Base-by-base conservation (phyloP, 225 moss, liverwort and hornwort genomes). In the Straminergon stramineum region DNA sequence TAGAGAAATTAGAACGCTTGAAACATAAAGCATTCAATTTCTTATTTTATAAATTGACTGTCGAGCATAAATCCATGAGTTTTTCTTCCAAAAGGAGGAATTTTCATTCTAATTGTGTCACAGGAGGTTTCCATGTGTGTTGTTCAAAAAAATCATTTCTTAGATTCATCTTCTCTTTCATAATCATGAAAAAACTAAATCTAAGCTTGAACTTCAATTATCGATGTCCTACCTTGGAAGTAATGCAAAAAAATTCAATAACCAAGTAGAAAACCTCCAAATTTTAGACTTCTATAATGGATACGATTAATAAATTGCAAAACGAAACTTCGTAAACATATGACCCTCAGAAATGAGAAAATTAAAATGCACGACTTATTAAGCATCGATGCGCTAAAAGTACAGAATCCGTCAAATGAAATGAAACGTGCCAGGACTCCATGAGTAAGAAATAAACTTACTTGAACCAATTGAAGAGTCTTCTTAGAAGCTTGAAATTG, bases 401-500 rank as follows among this genome's bases (percentile, higher is more conserved):
- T 15, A n/a, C 77, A 64, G 51, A 34, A 68, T 87, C 56, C 31
- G 56, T 84, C 55, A 53, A 19, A 69, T 69, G 84, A 84, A 68
- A 84, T 41, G 28, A 63, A 60, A 80, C 23, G 61, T 41, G 71
- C 12, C 62, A 69, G 15, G 26, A 81, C 48, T 80, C 32, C 62
- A 45, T 37, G 57, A 75, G 53, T 34, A 23, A 84, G 78, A 68
- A 80, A 27, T 15, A 24, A 80, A 67, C 88, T 64, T 87, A 99
- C 99, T 93, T 97, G 95, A 88, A 97, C 99, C 66, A 99, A 90
- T 74, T 97, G 99, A 84, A 94, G 96, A 31, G 94, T 97, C 80
- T 95, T 96, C 48, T 94, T 94, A 10, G 97, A 93, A 37, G 99
- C 99, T 90, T 95, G 95, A 84, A 99, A 99, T 91, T 97, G 96